phyloP scores from a whole-genome alignment of 2,329 filamentous ascomycete genomes.

The Leptographium procerum region DNA sequence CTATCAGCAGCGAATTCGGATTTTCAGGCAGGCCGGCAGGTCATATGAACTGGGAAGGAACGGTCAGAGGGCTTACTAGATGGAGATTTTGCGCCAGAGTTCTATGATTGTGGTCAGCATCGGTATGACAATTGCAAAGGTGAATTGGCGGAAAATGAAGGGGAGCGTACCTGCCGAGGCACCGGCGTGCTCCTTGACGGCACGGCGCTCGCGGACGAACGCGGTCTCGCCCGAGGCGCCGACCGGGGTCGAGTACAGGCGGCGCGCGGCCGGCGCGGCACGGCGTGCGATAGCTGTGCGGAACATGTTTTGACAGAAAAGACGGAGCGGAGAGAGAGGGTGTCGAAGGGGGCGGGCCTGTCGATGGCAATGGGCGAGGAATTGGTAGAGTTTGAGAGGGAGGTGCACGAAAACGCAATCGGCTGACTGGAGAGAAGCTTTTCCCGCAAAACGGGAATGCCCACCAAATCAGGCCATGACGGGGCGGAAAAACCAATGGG shows the following conservation, averaged over 20 bases:
- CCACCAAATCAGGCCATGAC: slow-evolving; percentile 10
- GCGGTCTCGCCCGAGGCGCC: slow-evolving; percentile 54
- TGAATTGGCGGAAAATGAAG: background rate
- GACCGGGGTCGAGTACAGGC: slow-evolving; percentile 10
- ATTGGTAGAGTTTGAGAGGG: background rate
- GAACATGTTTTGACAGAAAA: slow-evolving; percentile 8
- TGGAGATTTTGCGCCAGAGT: slow-evolving; percentile 88
- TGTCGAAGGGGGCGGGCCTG: background rate
- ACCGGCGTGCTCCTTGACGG: slow-evolving; percentile 82
- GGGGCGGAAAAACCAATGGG: background rate
- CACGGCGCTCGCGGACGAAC: slow-evolving; percentile 85
- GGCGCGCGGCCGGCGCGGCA: slow-evolving; percentile 10
- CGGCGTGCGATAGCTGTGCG: slow-evolving; percentile 11
- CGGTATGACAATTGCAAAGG: background rate
- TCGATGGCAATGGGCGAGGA: background rate
- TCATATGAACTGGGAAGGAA: background rate
- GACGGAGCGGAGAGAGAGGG: background rate
- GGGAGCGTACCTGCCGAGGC: slow-evolving; percentile 57
- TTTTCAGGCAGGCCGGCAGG: background rate
- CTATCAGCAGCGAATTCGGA: background rate
- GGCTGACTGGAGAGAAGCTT: slow-evolving; percentile 11
- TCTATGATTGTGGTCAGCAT: slow-evolving; percentile 40
- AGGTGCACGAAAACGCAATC: slow-evolving; percentile 1
- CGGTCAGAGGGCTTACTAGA: slow-evolving; percentile 62
- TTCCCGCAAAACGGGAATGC: slow-evolving; percentile 6